phyloP scores from a whole-genome alignment of 148 eudicot species.

The Vaccinium macrocarpon region DNA sequence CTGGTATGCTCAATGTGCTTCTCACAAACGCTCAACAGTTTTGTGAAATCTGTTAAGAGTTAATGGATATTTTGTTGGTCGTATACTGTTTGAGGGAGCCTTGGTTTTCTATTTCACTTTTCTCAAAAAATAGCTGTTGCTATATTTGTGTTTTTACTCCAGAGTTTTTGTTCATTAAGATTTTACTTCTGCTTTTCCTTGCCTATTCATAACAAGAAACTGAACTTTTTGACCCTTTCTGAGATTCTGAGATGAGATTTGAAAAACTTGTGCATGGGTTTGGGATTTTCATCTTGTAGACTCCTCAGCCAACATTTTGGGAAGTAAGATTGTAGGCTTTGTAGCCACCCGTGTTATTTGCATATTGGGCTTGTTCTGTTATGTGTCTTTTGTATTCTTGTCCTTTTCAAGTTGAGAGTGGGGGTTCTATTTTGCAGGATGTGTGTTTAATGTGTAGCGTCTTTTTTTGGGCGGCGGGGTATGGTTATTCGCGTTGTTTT shows the following conservation, averaged over 20 bases:
- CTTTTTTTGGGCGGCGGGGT: background rate
- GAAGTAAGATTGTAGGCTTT: background rate
- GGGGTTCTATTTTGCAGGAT: background rate
- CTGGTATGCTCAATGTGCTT: conserved; percentile 50
- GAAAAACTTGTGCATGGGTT: background rate
- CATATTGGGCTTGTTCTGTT: background rate
- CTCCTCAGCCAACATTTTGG: background rate
- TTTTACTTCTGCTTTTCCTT: background rate
- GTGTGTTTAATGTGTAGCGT: background rate
- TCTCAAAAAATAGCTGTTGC: background rate
- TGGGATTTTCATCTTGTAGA: background rate
- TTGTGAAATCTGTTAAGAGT: conserved; percentile 3
- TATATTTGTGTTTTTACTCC: background rate
- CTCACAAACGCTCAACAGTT: background rate
- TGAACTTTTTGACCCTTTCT: background rate
- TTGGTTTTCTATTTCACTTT: background rate
- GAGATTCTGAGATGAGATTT: background rate
- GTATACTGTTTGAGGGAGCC: background rate
- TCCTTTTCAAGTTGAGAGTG: background rate
- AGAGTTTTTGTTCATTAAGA: background rate
- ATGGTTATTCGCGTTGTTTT: background rate
- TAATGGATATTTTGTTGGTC: background rate
- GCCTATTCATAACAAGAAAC: background rate
- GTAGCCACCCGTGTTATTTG: background rate
- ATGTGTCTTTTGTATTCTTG: background rate